Conservation (phyloP, 225 moss, liverwort and hornwort species). For the Asterella californica region DNA sequence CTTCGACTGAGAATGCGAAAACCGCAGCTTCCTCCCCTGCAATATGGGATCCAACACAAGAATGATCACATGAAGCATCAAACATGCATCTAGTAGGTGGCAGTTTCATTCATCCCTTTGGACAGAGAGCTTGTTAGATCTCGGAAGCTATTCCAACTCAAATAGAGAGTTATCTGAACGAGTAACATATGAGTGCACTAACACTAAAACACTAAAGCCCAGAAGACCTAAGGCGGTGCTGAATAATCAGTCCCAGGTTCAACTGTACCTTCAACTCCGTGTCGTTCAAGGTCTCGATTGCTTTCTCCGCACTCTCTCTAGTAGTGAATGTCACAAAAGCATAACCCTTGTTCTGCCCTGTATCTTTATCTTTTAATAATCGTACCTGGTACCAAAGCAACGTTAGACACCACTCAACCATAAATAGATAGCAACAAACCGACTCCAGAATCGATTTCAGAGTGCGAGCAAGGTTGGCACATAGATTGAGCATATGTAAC, state of each 20-base stretch:
- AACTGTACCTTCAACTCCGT: conserved; percentile 82
- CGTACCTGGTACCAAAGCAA: conserved; percentile 58
- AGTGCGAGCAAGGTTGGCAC: not conserved
- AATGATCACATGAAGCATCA: not conserved
- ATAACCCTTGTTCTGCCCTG: conserved; percentile 98
- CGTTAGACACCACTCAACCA: not conserved
- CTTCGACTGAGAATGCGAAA: conserved; percentile 98
- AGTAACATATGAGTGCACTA: not conserved
- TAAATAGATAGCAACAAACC: not conserved
- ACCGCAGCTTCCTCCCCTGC: conserved; percentile 92
- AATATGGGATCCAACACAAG: not conserved
- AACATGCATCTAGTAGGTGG: too few relatives aligned
- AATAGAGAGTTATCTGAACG: too few relatives aligned
- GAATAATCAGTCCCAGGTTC: not conserved
- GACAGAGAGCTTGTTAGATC: not conserved
- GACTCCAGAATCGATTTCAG: not conserved
- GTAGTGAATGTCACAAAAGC: conserved; percentile 98
- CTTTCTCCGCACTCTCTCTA: conserved; percentile 95
- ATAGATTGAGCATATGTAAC: not conserved
- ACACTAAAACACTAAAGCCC: not conserved
- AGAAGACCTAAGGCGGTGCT: not conserved
- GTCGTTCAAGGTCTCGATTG: conserved; percentile 88
- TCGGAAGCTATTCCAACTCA: not conserved
- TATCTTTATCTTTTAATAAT: conserved; percentile 95
- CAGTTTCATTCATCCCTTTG: not conserved